These are phyloP conservation scores for Basidioascus undulatus DNA, from an alignment of 768 basidiomycete genomes.

Conservation along the genomic window DNA sequence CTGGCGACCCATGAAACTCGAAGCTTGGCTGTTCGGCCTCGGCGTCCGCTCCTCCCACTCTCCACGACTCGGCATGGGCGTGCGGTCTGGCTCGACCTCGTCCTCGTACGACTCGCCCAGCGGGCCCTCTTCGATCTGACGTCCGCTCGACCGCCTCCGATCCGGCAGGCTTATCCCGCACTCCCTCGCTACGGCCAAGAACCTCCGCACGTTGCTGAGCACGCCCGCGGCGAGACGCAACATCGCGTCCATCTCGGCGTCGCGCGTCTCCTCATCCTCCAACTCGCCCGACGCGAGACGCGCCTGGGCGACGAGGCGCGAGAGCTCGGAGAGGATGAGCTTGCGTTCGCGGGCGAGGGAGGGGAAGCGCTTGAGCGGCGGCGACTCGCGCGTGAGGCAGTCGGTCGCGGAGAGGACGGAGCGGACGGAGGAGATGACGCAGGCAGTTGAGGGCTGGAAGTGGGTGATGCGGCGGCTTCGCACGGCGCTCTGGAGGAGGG, in stretches of 20 bases:
- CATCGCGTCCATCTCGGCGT: conserved; percentile 46
- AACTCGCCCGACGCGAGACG: conserved; percentile 11
- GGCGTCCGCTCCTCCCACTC: too few species aligned
- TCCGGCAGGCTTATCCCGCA: conserved; percentile 18
- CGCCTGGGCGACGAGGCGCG: conserved; percentile 54
- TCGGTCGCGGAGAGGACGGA: conserved; percentile 59
- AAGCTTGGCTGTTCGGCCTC: not conserved
- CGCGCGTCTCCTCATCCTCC: conserved; percentile 27
- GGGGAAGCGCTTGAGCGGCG: conserved; percentile 39
- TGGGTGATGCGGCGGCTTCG: conserved; percentile 50
- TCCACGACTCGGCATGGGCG: too few species aligned
- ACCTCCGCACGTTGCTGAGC: conserved; percentile 51
- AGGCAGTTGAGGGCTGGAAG: conserved; percentile 82
- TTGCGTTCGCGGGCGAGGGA: conserved; percentile 53
- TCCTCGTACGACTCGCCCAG: too few species aligned
- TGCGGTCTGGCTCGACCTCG: too few species aligned
- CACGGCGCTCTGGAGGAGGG: conserved; percentile 65
- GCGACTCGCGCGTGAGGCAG: conserved; percentile 60
- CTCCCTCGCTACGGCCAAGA: conserved; percentile 27
- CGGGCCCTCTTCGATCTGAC: too few species aligned
- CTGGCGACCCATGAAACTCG: not conserved
- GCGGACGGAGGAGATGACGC: conserved; percentile 79
- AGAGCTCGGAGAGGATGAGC: conserved; percentile 53
- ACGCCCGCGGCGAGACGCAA: conserved; percentile 55
- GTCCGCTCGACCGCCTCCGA: too few species aligned